Percentiles rank a stretch among this genome's conserved stretches.
phyloP scores from a whole-genome alignment of 768 basidiomycete species.

The Suillus spraguei region DNA sequence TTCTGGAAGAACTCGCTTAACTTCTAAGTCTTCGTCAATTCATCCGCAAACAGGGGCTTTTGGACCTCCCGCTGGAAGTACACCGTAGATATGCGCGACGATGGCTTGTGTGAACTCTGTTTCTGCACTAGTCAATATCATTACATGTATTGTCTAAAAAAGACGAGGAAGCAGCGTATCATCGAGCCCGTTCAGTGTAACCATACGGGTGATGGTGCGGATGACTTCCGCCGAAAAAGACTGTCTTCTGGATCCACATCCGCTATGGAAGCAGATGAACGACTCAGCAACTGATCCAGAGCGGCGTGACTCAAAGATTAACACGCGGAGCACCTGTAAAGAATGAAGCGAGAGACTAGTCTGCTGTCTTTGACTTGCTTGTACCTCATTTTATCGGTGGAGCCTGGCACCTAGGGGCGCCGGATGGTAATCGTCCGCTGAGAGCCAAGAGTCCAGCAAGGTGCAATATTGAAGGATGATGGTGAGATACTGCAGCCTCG shows the following conservation, averaged over 20 bases:
- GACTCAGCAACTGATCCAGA: slow-evolving; percentile 77
- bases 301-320: slow-evolving; percentile 71
- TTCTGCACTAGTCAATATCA: slow-evolving; percentile 81
- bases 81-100: slow-evolving; percentile 12
- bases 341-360: slow-evolving; percentile 83
- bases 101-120: slow-evolving; percentile 74
- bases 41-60: too few relatives aligned
- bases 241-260: slow-evolving; percentile 74
- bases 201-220: slow-evolving; percentile 68
- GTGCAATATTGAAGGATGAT: slow-evolving; percentile 70
- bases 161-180: slow-evolving; percentile 72
- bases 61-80: too few relatives aligned
- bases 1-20: too few relatives aligned
- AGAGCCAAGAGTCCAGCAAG: slow-evolving; percentile 73
- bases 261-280: slow-evolving; percentile 83
- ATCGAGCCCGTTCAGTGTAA: slow-evolving; percentile 57
- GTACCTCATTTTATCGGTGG: slow-evolving; percentile 52
- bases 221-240: slow-evolving; percentile 84
- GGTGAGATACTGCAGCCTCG: slow-evolving; percentile 68
- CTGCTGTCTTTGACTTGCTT: slow-evolving; percentile 59
- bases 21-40: too few relatives aligned
- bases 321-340: slow-evolving; percentile 84
- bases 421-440: slow-evolving; percentile 36
- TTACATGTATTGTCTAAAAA: slow-evolving; percentile 86
- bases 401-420: slow-evolving; percentile 41